Percentiles rank a stretch among this genome's conserved stretches.
Evolutionary conservation across 1,139 yeast genomes (phyloP).

Genomic region (Hansenula sp.): DNA sequence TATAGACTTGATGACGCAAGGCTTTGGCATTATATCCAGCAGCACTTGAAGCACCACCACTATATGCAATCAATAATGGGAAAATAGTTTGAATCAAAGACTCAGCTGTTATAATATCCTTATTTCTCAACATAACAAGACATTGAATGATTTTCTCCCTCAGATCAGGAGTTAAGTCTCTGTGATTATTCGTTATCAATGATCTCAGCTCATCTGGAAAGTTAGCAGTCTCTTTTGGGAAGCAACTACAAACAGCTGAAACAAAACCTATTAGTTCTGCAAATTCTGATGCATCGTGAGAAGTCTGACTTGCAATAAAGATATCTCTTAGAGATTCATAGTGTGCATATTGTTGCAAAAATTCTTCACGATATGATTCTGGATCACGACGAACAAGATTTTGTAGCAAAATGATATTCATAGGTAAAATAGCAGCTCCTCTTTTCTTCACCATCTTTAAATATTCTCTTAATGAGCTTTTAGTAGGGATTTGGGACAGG

Average conservation of each 20-base stretch:
- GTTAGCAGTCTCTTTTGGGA: slow-evolving; percentile 79
- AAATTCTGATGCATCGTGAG: slow-evolving; percentile 68
- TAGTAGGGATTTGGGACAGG: neutral
- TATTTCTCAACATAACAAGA: slow-evolving; percentile 85
- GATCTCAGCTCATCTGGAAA: slow-evolving; percentile 80
- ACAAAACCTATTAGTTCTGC: slow-evolving; percentile 85
- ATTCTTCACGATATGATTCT: slow-evolving; percentile 89
- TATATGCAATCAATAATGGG: slow-evolving; percentile 66
- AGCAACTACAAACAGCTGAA: slow-evolving; percentile 86
- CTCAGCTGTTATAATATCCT: slow-evolving; percentile 78
- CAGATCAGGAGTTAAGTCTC: slow-evolving; percentile 76
- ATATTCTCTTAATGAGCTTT: neutral
- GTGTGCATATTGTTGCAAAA: slow-evolving; percentile 86
- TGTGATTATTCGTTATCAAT: slow-evolving; percentile 69
- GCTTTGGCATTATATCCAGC: slow-evolving; percentile 78
- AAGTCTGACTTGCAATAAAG: slow-evolving; percentile 52
- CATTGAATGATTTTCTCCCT: slow-evolving; percentile 91
- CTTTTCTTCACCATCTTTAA: slow-evolving; percentile 73
- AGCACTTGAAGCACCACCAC: slow-evolving; percentile 47
- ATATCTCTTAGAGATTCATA: slow-evolving; percentile 88
- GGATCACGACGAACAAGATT: slow-evolving; percentile 94
- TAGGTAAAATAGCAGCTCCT: slow-evolving; percentile 90
- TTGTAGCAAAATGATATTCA: slow-evolving; percentile 85
- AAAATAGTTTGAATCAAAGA: slow-evolving; percentile 79
- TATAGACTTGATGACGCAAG: slow-evolving; percentile 77